Percentiles rank a stretch among this genome's conserved stretches.
phyloP scores from a whole-genome alignment of 2,329 filamentous ascomycete species.

The Orbilia blumenaviensis region DNA sequence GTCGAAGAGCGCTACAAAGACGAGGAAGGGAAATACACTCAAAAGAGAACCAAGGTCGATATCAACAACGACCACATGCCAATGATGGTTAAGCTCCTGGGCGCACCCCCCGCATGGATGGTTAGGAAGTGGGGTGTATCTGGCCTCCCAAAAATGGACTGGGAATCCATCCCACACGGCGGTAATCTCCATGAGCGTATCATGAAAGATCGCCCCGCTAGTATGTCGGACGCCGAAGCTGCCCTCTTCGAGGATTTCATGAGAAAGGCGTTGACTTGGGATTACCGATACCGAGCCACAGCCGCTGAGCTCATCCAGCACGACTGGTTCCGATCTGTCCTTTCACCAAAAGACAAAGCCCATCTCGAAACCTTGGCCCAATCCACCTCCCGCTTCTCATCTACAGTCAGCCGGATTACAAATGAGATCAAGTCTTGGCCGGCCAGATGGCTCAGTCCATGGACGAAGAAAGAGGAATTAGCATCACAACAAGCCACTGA shows the following conservation, averaged over 20 bases:
- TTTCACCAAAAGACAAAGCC: conserved; percentile 23
- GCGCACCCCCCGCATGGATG: conserved; percentile 43
- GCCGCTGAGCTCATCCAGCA: conserved; percentile 44
- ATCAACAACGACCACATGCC: conserved; percentile 48
- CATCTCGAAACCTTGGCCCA: not conserved
- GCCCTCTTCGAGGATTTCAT: conserved; percentile 47
- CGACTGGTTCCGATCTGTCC: conserved; percentile 37
- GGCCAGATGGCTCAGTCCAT: not conserved
- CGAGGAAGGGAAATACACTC: conserved; percentile 27
- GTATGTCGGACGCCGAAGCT: conserved; percentile 17
- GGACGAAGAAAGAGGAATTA: conserved; percentile 32
- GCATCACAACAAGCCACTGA: conserved; percentile 1
- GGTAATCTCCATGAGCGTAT: conserved; percentile 46
- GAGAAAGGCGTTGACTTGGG: conserved; percentile 41
- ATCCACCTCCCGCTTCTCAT: not conserved
- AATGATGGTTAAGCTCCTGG: conserved; percentile 50
- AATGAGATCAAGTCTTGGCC: not conserved
- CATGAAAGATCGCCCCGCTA: conserved; percentile 31
- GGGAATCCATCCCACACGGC: conserved; percentile 7
- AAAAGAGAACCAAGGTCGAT: conserved; percentile 43
- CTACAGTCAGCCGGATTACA: not conserved
- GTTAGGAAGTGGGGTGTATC: conserved; percentile 38
- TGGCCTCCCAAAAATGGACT: conserved; percentile 33
- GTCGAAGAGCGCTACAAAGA: conserved; percentile 47
- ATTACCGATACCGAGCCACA: conserved; percentile 43